Base-by-base conservation (phyloP, 305 asterid species). In the Stenogyne calaminthoides region DNA sequence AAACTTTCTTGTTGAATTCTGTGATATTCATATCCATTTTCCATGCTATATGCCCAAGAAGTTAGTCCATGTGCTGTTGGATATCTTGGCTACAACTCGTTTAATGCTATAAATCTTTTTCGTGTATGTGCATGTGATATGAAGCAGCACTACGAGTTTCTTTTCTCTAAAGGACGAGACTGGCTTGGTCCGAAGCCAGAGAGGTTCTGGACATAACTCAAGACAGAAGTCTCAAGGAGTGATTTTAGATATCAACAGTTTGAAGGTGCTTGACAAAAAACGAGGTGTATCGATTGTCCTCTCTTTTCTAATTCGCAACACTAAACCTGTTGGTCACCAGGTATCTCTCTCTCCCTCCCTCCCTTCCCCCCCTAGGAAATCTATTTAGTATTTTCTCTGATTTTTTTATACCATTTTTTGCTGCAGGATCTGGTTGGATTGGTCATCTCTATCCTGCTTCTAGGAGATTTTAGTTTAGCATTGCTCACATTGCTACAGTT, bases 361-460 rank as follows among this genome's bases (percentile, higher is more conserved):
- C 3, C 16, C 67, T 6, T n/a, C n/a, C 49, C 7, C 8, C 1
- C 15, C 61, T 19, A 34, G 11, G 19, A 3, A 16, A 22, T 44
- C 69, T 11, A 32, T 55, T 36, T 49, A 47, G 15, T 16, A 25
- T 14, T 12, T 19, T 7, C 7, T 55, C 29, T 55, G 60, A 55
- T 9, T 55, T 19, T 16, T 19, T 16, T 19, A 19, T 55, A 3
- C 8, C 16, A n/a, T 36, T 15, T 55, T 73, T 15, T 84, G 64
- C 40, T 86, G 90, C 96, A 89, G 96, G 97, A 89, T 88, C 89
- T 91, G 77, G 97, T 91, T 51, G 97, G 97, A 46, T 77, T 89
- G 88, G 88, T 84, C 75, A 88, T 89, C 76, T 89, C 96, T 68
- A 84, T 87, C 81, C 88, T 89, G 78, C 94, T 91, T 76, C 81